These are phyloP conservation scores for Botryotinia narcissicola DNA, from an alignment of 2,329 filamentous ascomycete genomes.

Conservation along the genomic window DNA sequence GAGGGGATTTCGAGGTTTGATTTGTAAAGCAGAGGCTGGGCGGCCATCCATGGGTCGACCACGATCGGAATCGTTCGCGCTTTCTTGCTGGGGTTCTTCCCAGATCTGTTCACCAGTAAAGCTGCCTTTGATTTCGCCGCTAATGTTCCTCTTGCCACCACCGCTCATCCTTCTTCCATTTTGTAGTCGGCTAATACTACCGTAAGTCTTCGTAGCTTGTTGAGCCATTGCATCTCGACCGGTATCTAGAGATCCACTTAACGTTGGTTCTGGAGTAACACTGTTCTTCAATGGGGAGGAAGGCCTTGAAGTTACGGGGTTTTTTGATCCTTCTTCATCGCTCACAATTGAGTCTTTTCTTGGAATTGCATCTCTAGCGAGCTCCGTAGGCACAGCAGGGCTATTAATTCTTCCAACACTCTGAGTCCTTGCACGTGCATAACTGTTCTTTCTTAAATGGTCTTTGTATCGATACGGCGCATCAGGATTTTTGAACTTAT, in stretches of 20 bases:
- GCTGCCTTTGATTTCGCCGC: slow-evolving; percentile 59
- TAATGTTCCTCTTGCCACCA: slow-evolving; percentile 58
- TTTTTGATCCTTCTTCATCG: slow-evolving; percentile 35
- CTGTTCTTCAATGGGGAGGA: slow-evolving; percentile 38
- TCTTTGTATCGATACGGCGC: slow-evolving; percentile 66
- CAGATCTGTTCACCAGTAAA: slow-evolving; percentile 82
- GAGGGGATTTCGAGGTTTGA: slow-evolving; percentile 64
- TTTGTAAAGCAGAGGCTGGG: slow-evolving; percentile 49
- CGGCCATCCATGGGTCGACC: slow-evolving; percentile 31
- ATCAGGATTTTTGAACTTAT: slow-evolving; percentile 54
- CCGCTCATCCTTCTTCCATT: slow-evolving; percentile 28
- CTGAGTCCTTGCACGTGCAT: slow-evolving; percentile 63
- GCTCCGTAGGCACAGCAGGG: slow-evolving; percentile 42
- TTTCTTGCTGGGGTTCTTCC: slow-evolving; percentile 70
- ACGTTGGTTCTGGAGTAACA: slow-evolving; percentile 32
- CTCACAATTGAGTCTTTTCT: slow-evolving; percentile 39
- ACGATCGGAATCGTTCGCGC: slow-evolving; percentile 21
- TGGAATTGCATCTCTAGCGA: slow-evolving; percentile 34
- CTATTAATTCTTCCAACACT: slow-evolving; percentile 53
- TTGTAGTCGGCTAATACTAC: slow-evolving; percentile 26
- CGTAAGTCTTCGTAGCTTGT: slow-evolving; percentile 31
- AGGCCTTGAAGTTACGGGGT: background rate
- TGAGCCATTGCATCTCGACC: slow-evolving; percentile 21
- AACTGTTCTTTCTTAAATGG: slow-evolving; percentile 69
- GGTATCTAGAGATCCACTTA: slow-evolving; percentile 31